Base-by-base conservation (phyloP, 2,329 filamentous ascomycete genomes). In the Venturia asperata region DNA sequence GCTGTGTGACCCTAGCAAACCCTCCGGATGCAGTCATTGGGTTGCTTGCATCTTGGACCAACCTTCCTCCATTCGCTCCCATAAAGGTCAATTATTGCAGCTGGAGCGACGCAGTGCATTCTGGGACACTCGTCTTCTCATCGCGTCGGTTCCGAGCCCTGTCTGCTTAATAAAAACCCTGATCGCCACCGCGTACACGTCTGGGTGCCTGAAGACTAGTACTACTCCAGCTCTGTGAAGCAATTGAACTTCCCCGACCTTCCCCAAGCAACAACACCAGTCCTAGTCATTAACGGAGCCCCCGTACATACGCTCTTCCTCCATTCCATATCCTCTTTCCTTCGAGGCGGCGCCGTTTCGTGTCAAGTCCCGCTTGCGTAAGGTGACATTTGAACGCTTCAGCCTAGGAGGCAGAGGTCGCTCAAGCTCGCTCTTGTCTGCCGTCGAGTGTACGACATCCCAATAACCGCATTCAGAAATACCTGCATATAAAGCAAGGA, bases 401-500 rank as follows among this genome's bases (percentile, higher is more conserved):
- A 42, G 45, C 34, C 30, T 43, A 41, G 30, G 30, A 34, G 30
- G 30, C 30, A 34, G 39, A 65, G 21, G 43, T 52, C 37, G 47
- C 47, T 49, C 47, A 49, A 27, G 17, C 45, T 49, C 63, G 10
- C 52, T 27, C 63, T 30, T 37, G 34, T 30, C 64, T 65, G 27
- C 58, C 56, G 43, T 39, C 37, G 17, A 61, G 63, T 64, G 64
- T 65, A 47, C 64, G 24, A 65, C 64, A 30, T 21, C 30, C 39
- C 47, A 30, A 61, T 43, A n/a, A 30, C 65, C 63, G 30, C 15
- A 30, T 67, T 63, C 66, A 67, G 65, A 67, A 67, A 67, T n/a
- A 66, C 65, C 56, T 67, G 66, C 66, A 67, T 67, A 67, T 37
- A 64, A 64, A 34, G 37, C 55, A 64, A 49, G 63, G 17, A 60